Evolutionary conservation across 179 eudicot genomes (phyloP).

Genomic region (Silene coronaria): DNA sequence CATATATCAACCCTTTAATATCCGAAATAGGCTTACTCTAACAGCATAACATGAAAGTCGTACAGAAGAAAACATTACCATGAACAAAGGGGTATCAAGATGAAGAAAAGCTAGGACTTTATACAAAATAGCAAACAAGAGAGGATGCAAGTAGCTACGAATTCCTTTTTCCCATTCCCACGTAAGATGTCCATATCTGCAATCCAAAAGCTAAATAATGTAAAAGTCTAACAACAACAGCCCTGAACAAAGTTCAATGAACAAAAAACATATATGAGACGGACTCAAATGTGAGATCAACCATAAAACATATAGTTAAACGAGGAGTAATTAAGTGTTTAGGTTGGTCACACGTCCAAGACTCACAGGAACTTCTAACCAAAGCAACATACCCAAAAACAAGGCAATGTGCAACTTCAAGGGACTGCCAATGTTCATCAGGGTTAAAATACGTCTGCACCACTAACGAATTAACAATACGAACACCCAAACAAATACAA

Average conservation of each 20-base stretch:
- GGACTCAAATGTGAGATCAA: neutral
- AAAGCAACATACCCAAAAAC: conserved; percentile 58
- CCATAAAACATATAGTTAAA: too few species aligned
- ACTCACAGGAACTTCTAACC: too few species aligned
- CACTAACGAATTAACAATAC: conserved; percentile 59
- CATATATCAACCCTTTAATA: neutral
- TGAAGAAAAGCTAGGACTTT: conserved; percentile 59
- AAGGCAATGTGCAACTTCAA: conserved; percentile 86
- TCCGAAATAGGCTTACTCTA: neutral
- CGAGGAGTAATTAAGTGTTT: too few species aligned
- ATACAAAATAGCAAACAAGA: conserved; percentile 75
- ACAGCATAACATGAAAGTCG: neutral
- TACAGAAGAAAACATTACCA: conserved; percentile 43
- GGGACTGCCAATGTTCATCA: conserved; percentile 97
- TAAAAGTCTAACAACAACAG: too few species aligned
- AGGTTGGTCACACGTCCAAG: too few species aligned
- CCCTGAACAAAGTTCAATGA: neutral
- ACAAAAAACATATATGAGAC: neutral
- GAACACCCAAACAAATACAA: conserved; percentile 46
- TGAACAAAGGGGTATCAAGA: conserved; percentile 75
- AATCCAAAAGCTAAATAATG: conserved; percentile 18
- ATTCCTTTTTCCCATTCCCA: conserved; percentile 95
- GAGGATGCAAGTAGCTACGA: conserved; percentile 85
- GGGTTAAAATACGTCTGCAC: conserved; percentile 95
- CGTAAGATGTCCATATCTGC: conserved; percentile 87